phyloP scores from a whole-genome alignment of 2,329 filamentous ascomycete genomes.

The Diaporthe sp. region DNA sequence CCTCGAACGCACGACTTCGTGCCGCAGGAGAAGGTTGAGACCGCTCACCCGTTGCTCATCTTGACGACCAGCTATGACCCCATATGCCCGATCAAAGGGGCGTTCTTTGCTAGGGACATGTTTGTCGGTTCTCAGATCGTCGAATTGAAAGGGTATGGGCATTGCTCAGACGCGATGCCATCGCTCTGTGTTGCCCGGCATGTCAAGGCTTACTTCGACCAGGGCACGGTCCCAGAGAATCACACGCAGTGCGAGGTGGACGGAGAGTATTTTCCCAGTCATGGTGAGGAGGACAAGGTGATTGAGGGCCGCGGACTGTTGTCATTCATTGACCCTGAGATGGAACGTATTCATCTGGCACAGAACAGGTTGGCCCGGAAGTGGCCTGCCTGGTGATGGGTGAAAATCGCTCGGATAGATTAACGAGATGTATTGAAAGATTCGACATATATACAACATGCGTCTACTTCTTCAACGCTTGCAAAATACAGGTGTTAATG shows the following conservation, averaged over 20 bases:
- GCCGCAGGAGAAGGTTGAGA: constrained; percentile 50
- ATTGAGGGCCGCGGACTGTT: no score
- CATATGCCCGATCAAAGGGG: constrained; percentile 62
- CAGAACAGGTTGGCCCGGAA: constrained; percentile 1
- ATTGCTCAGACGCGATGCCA: constrained; percentile 55
- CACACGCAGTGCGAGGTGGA: constrained; percentile 55
- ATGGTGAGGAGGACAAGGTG: constrained; percentile 36
- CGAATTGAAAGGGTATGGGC: constrained; percentile 58
- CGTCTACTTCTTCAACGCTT: no score
- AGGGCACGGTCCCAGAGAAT: constrained; percentile 54
- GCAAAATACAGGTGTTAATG: no score
- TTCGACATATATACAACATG: no score
- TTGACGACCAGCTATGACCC: constrained; percentile 70
- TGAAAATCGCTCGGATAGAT: no score
- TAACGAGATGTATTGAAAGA: no score
- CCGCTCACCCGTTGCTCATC: constrained; percentile 65
- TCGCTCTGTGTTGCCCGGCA: constrained; percentile 54
- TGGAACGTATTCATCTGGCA: neutral
- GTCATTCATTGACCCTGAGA: neutral
- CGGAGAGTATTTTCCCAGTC: constrained; percentile 53
- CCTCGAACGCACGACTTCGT: constrained; percentile 48
- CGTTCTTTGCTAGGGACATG: constrained; percentile 50
- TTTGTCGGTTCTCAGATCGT: constrained; percentile 57
- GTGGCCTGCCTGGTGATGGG: neutral
- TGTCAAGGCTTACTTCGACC: constrained; percentile 53